Evolutionary conservation across 148 eudicot species (phyloP), one percentile per base, ranked within the genome.

Genomic region (Rhododendron mucronatum): DNA sequence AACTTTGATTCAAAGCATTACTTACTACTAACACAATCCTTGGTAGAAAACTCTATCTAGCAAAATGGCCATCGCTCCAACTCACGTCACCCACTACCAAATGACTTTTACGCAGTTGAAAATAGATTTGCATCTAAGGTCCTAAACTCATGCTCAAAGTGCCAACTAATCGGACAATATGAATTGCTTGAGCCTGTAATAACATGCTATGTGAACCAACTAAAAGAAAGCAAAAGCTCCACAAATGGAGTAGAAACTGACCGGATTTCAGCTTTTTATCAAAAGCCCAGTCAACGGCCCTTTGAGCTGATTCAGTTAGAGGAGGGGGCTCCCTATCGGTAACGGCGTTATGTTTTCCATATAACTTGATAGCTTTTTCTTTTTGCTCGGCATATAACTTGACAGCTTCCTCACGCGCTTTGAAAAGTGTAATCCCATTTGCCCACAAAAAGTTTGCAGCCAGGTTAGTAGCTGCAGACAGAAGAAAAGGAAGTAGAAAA

Each of bases 261-360:
- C 98, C 95, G 35, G 94, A 90, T 88, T 92, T 91, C n/a, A 91
- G 86, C 85, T 92, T 92, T 84, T 92, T 90, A 80, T 93, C 89
- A 7, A 93, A 50, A 87, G 95, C 98, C 95, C 95, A 92, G 80
- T 95, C 93, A 80, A 95, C 87, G 80, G 94, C 96, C 80, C 88
- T 93, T 88, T 93, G 92, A 79, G 94, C 93, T 76, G 94, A 90
- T 90, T 93, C 94, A 23, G 95, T 94, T 86, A 94, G 75, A 88
- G 95, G 95, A 50, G 95, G 96, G 85, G 89, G 92, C 91, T 92
- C 95, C 35, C 90, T 90, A 79, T 91, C 89, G 86, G 88, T 88
- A 89, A 55, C 90, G 74, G 87, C 30, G 79, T 91, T 93, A 41
- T 89, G 93, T 86, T 93, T 91, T 83, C 94, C 94, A 48, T 89